phyloP scores from a whole-genome alignment of 2,329 filamentous ascomycete species.

The Rachicladosporium sp. region DNA sequence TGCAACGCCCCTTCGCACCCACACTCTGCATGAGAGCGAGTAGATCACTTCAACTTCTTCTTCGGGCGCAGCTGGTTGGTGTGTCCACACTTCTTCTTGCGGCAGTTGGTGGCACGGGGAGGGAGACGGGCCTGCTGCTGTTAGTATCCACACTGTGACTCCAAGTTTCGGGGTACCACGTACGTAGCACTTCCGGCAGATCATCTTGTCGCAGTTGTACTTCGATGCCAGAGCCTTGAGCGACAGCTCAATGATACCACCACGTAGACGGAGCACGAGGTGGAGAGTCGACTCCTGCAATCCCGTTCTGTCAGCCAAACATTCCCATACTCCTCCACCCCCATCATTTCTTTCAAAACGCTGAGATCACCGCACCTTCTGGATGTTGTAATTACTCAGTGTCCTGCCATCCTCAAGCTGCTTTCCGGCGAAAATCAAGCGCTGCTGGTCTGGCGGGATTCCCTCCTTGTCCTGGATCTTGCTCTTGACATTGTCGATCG shows the following conservation, averaged over 20 bases:
- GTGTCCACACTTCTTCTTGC: conserved; percentile 99
- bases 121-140: conserved; percentile 60
- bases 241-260: conserved; percentile 98
- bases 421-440: conserved; percentile 97
- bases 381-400: conserved; percentile 97
- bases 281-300: conserved; percentile 89
- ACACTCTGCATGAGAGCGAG: conserved; percentile 28
- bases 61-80: conserved; percentile 99
- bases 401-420: conserved; percentile 98
- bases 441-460: conserved; percentile 95
- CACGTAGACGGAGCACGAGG: conserved; percentile 95
- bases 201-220: conserved; percentile 99
- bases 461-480: conserved; percentile 99
- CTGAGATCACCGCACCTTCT: conserved; percentile 58
- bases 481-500: conserved; percentile 99
- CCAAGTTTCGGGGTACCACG: conserved; percentile 27
- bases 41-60: conserved; percentile 97
- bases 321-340: background rate
- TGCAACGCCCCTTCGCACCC: background rate
- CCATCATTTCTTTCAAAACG: background rate
- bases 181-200: conserved; percentile 99
- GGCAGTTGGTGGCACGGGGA: conserved; percentile 98
- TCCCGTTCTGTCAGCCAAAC: conserved; percentile 8
- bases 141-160: conserved; percentile 13
- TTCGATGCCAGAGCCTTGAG: conserved; percentile 97